A percentile compares a stretch with the other conserved stretches of the same genome.
These are phyloP conservation scores for Anaeramoeba flamelloides DNA, from an alignment of 78 protist species.

Conservation along the genomic window DNA sequence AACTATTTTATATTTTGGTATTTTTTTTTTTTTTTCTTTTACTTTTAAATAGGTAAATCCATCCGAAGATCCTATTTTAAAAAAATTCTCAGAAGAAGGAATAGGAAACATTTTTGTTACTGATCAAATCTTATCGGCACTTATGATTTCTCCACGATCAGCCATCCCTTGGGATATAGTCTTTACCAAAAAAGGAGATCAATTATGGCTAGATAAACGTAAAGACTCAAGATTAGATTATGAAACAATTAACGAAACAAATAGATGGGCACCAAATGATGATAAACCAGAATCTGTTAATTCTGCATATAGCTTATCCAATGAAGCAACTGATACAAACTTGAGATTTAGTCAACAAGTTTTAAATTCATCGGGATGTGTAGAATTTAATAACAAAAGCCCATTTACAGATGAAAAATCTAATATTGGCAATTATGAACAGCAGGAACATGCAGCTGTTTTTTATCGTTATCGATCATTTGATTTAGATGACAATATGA, in stretches of 20 bases:
- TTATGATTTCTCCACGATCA: slow-evolving; percentile 47
- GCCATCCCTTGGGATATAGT: slow-evolving; percentile 58
- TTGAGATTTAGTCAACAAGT: slow-evolving; percentile 34
- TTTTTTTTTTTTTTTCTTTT: too few species aligned
- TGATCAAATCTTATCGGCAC: slow-evolving; percentile 36
- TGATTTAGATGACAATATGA: slow-evolving; percentile 44
- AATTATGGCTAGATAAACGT: slow-evolving; percentile 54
- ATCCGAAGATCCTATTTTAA: slow-evolving; percentile 22
- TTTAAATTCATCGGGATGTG: too few species aligned
- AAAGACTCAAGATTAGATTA: slow-evolving; percentile 20
- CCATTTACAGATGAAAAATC: slow-evolving; percentile 8
- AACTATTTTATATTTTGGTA: too few species aligned
- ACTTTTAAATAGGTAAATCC: slow-evolving; percentile 16
- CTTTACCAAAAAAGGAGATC: slow-evolving; percentile 28
- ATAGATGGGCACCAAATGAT: slow-evolving; percentile 29
- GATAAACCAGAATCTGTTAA: slow-evolving; percentile 30
- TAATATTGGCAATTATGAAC: slow-evolving; percentile 35
- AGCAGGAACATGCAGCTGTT: slow-evolving; percentile 22
- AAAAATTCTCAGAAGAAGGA: background rate
- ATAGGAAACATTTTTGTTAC: slow-evolving; percentile 44
- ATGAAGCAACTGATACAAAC: slow-evolving; percentile 55
- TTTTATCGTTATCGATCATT: slow-evolving; percentile 50
- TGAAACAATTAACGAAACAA: slow-evolving; percentile 43
- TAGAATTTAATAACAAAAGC: too few species aligned
- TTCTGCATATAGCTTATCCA: slow-evolving; percentile 19